Evolutionary conservation across 257 asterid species (phyloP).

Genomic region (Gentiana macrophylla): DNA sequence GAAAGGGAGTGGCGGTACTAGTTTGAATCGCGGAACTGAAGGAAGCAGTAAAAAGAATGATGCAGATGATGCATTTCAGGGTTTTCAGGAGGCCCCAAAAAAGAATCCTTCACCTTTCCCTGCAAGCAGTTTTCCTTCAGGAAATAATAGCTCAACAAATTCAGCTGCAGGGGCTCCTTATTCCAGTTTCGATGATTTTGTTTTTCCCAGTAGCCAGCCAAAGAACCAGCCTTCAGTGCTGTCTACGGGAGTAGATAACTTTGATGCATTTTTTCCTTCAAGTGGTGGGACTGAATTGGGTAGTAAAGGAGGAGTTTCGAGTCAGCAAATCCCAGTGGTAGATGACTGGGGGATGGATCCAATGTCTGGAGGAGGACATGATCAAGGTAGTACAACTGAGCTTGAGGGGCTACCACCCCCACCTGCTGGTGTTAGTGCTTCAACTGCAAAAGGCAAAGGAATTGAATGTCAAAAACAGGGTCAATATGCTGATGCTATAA

Average conservation of each 20-base stretch:
- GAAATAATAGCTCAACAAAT: slow-evolving; percentile 31
- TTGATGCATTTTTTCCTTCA: slow-evolving; percentile 44
- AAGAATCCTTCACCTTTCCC: slow-evolving; percentile 28
- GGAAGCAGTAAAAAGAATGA: slow-evolving; percentile 24
- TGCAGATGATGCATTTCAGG: slow-evolving; percentile 45
- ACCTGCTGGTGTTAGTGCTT: slow-evolving; percentile 61
- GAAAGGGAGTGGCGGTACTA: slow-evolving; percentile 26
- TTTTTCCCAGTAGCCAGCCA: slow-evolving; percentile 11
- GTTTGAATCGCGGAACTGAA: slow-evolving; percentile 36
- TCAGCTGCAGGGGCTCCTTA: slow-evolving; percentile 12
- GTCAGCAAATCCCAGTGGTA: slow-evolving; percentile 37
- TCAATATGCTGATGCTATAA: slow-evolving; percentile 89
- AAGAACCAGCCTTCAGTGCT: slow-evolving; percentile 19
- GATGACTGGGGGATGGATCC: slow-evolving; percentile 64
- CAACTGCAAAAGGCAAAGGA: slow-evolving; percentile 60
- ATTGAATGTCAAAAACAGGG: slow-evolving; percentile 73
- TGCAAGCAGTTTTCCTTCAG: slow-evolving; percentile 18
- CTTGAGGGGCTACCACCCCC: slow-evolving; percentile 96
- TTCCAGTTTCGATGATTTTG: slow-evolving; percentile 26
- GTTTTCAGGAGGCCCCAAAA: slow-evolving; percentile 45
- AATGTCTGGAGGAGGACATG: slow-evolving; percentile 43
- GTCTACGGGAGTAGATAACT: slow-evolving; percentile 26
- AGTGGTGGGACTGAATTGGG: slow-evolving; percentile 20
- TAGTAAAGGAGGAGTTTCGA: slow-evolving; percentile 15
- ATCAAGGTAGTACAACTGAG: slow-evolving; percentile 57